These are phyloP conservation scores for Endocarpon pusillum DNA, from an alignment of 495 filamentous ascomycete genomes.

Conservation along the genomic window DNA sequence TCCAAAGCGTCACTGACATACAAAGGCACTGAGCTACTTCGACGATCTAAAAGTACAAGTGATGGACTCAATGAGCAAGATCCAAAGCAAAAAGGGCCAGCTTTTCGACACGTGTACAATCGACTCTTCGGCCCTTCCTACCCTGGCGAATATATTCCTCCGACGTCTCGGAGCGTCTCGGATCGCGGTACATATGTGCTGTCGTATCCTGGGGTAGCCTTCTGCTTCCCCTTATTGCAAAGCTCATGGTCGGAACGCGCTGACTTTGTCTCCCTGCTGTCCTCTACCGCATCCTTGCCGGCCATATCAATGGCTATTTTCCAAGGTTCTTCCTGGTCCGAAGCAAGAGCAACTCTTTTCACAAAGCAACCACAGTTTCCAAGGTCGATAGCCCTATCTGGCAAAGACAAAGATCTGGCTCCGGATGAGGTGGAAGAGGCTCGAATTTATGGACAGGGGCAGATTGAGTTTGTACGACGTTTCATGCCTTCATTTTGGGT, in stretches of 20 bases:
- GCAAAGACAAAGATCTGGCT: conserved; percentile 44
- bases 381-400: conserved; percentile 33
- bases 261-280: conserved; percentile 74
- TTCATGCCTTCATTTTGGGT: conserved; percentile 45
- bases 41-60: conserved; percentile 33
- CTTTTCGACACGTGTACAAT: conserved; percentile 82
- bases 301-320: conserved; percentile 79
- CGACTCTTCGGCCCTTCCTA: conserved; percentile 81
- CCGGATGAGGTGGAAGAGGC: conserved; percentile 72
- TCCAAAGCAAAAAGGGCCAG: conserved; percentile 42
- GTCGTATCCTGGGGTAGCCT: conserved; percentile 86
- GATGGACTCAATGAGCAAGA: conserved; percentile 13
- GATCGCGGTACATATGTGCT: conserved; percentile 53
- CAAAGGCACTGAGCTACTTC: conserved; percentile 70
- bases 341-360: conserved; percentile 59
- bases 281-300: conserved; percentile 53
- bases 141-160: conserved; percentile 72
- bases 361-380: conserved; percentile 52
- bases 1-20: conserved; percentile 67
- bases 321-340: conserved; percentile 73
- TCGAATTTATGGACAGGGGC: conserved; percentile 54
- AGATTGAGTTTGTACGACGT: conserved; percentile 54
- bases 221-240: conserved; percentile 65
- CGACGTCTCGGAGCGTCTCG: conserved; percentile 30
- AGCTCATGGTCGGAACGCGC: conserved; percentile 64